Percentiles rank a stretch among this genome's conserved stretches.
These are phyloP conservation scores for Plasmodium knowlesi DNA, from an alignment of 169 alveolate species.

Conservation along the genomic window DNA sequence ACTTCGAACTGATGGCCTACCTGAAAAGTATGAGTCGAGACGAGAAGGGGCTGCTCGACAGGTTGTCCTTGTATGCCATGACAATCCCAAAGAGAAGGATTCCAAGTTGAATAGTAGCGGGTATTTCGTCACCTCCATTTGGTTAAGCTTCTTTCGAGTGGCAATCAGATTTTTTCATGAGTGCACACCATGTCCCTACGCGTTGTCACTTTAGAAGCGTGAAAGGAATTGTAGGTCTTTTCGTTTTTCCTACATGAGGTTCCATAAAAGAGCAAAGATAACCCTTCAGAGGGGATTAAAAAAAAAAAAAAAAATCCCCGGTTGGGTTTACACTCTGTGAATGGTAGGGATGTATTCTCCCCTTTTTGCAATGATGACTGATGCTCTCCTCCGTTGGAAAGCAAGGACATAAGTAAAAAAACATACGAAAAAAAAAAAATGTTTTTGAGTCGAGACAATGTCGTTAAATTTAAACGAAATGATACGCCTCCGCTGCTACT, in stretches of 20 bases:
- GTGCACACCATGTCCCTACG: not conserved
- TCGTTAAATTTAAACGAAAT: not conserved
- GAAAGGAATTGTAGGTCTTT: not conserved
- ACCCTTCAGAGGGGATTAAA: not conserved
- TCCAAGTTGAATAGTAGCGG: not conserved
- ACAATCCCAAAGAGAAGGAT: constrained; percentile 14
- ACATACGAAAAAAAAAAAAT: too few relatives aligned
- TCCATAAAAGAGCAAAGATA: not conserved
- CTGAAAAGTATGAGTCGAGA: constrained; percentile 31
- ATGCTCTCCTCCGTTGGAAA: not conserved
- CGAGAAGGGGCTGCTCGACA: constrained; percentile 16
- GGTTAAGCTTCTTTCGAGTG: not conserved
- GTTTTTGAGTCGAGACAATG: not conserved
- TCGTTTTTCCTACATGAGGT: not conserved
- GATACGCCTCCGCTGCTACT: too few relatives aligned
- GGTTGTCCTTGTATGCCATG: constrained; percentile 15
- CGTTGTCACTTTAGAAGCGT: not conserved
- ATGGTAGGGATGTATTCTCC: not conserved
- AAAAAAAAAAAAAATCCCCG: not conserved
- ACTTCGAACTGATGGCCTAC: constrained; percentile 44
- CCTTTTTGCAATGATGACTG: not conserved
- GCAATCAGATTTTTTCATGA: not conserved
- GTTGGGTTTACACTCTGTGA: not conserved
- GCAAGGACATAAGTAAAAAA: not conserved
- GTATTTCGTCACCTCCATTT: not conserved